These are phyloP conservation scores for Bocquillonia castaneifolia DNA, from an alignment of 441 rosid species.

Conservation along the genomic window DNA sequence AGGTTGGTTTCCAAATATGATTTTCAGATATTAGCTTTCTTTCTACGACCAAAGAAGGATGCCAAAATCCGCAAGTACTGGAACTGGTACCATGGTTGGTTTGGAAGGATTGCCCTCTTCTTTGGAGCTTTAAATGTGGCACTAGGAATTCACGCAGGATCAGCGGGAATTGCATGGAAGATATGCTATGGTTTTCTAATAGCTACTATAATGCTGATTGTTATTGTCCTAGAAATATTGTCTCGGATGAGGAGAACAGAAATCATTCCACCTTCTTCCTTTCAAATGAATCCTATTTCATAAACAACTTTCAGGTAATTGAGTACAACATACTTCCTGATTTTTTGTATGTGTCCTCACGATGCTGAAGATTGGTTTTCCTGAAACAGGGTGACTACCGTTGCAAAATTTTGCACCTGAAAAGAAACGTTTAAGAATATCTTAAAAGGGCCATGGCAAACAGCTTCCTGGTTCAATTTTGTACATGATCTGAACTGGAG, in stretches of 20 bases:
- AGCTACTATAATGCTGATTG: slow-evolving; percentile 39
- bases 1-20: not conserved
- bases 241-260: slow-evolving; percentile 41
- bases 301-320: slow-evolving; percentile 18
- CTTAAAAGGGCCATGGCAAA: slow-evolving; percentile 10
- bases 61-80: slow-evolving; percentile 66
- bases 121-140: slow-evolving; percentile 68
- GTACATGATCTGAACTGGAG: not conserved
- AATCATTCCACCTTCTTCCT: slow-evolving; percentile 34
- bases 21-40: slow-evolving; percentile 68
- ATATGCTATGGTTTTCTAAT: slow-evolving; percentile 69
- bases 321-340: not conserved
- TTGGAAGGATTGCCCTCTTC: slow-evolving; percentile 71
- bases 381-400: slow-evolving; percentile 2
- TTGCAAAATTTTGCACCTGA: slow-evolving; percentile 15
- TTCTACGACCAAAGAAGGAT: slow-evolving; percentile 68
- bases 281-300: slow-evolving; percentile 66
- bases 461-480: slow-evolving; percentile 13
- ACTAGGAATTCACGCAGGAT: slow-evolving; percentile 58
- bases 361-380: slow-evolving; percentile 3
- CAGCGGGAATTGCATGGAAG: slow-evolving; percentile 59
- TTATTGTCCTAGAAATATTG: slow-evolving; percentile 52
- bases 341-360: not conserved
- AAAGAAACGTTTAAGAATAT: not conserved
- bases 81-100: slow-evolving; percentile 91